Evolutionary conservation across 257 asterid genomes (phyloP), one percentile per base, ranked within the genome.

Genomic region (Catharanthus roseus): DNA sequence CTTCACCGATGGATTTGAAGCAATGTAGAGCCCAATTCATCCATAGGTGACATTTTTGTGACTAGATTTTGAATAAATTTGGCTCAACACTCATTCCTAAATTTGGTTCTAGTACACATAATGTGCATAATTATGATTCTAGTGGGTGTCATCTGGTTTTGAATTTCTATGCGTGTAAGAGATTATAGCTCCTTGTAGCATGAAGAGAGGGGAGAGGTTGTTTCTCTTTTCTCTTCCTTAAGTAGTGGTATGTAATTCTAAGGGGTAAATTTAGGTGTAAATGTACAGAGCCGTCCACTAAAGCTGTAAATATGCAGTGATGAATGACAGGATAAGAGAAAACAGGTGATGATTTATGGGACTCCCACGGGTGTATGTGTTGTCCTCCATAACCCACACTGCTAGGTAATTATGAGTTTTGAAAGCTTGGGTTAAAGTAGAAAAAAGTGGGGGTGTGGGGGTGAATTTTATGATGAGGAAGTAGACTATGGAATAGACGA

Each of bases 391-490:
- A 38, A 54, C 21, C 70, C 67, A 38, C 65, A 68, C 54, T 53
- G 26, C 50, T 56, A 41, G 56, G 38, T 49, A 77, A 77, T 71
- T 45, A 74, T 71, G 42, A 67, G 69, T 39, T 45, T 68, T 75
- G 74, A 77, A 70, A 82, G 19, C 45, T 72, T 72, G 71, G 68
- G 71, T 33, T 68, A 67, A 63, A 76, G 75, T 55, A 56, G 58
- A 19, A 34, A 63, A 57, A 75, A n/a, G n/a, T n/a, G n/a, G n/a
- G n/a, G n/a, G 68, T 44, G 60, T 51, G 68, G 64, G 56, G 47
- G 67, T 62, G 72, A 65, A 75, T 33, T 68, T 77, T 75, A 78
- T 78, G 83, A 75, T 75, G 36, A 65, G 54, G 67, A 33, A 26
- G 71, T 80, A 65, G 81, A 72, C 68, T 60, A n/a, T 77, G 45